Evolutionary conservation across 2,329 filamentous ascomycete genomes (phyloP), one percentile per base, ranked within the genome.

Genomic region (Fusarium sp.): DNA sequence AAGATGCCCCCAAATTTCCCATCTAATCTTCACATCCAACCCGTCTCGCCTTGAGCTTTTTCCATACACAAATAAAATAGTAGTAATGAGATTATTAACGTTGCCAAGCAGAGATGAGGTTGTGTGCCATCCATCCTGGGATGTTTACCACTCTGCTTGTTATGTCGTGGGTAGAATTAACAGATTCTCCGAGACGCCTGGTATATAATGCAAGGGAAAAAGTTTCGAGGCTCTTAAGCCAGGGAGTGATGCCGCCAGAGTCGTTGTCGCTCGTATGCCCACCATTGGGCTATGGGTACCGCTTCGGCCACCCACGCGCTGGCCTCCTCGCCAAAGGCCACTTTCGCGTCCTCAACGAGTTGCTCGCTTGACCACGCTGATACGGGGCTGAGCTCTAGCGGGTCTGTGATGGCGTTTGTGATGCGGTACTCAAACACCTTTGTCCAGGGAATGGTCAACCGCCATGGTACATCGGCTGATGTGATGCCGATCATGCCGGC

Each of bases 351-450:
- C 2, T 63, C 65, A 20, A 78, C 30, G 2, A 82, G 73, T 8
- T 71, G 61, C 13, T 68, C 66, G 11, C 80, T 73, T 0, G 77
- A 77, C 75, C 82, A 83, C 0, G 77, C 76, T 5, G 79, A 34
- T 3, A 81, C 58, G 0, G 78, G 67, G 2, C 76, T 64, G 34
- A 76, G 52, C 70, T 83, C 82, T 37, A 80, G 71, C 6, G 79
- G 80, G 34, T 83, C 82, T 14, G 64, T 64, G 34, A 74, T 54
- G 1, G 79, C 65, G 25, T 83, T 73, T 25, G 78, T 82, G 43
- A 84, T 79, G 2, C 77, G 75, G 77, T 81, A 83, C 62, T 81
- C 81, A 27, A 78, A 76, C 37, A 79, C 77, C 48, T 81, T 76
- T 23, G 79, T 76, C 30, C 82, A 75, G 0, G 82, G 82, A 14